Conservation (phyloP, 306 rosid species). For the Rosa rugosa region DNA sequence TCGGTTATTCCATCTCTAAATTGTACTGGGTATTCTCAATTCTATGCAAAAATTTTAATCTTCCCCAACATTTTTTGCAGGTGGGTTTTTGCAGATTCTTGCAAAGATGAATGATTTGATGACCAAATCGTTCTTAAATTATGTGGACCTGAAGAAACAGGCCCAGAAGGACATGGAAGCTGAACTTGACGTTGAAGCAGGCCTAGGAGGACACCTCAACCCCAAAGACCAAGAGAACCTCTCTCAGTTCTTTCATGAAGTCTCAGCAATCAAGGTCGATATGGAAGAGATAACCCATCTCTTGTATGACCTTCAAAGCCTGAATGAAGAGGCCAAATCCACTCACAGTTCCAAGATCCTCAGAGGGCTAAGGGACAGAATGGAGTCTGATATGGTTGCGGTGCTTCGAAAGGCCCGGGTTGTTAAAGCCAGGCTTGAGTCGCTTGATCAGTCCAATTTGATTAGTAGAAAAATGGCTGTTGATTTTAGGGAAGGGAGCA, state of each 20-base stretch:
- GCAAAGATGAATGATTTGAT: conserved; percentile 90
- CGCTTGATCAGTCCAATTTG: conserved; percentile 63
- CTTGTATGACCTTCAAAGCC: conserved; percentile 71
- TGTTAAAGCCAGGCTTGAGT: conserved; percentile 58
- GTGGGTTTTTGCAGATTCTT: conserved; percentile 36
- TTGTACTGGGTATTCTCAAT: neutral
- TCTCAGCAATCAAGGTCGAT: conserved; percentile 58
- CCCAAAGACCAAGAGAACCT: conserved; percentile 69
- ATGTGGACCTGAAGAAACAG: conserved; percentile 83
- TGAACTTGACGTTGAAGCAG: conserved; percentile 58
- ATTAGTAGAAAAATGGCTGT: conserved; percentile 50
- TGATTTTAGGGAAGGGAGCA: conserved; percentile 54
- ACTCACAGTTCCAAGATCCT: conserved; percentile 84
- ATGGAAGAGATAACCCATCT: conserved; percentile 95
- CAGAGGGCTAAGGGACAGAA: conserved; percentile 74
- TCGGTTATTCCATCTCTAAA: conserved; percentile 17
- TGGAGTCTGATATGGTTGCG: conserved; percentile 72
- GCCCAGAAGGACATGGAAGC: conserved; percentile 58
- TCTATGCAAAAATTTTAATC: neutral
- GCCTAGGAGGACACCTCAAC: conserved; percentile 40
- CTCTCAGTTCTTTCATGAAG: conserved; percentile 70
- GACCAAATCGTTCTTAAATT: conserved; percentile 89
- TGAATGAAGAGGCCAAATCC: conserved; percentile 73
- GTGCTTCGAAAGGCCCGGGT: conserved; percentile 71
- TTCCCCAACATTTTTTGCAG: conserved; percentile 14